Conservation (phyloP, 495 filamentous ascomycete genomes). For the Penicillium bovifimosum region DNA sequence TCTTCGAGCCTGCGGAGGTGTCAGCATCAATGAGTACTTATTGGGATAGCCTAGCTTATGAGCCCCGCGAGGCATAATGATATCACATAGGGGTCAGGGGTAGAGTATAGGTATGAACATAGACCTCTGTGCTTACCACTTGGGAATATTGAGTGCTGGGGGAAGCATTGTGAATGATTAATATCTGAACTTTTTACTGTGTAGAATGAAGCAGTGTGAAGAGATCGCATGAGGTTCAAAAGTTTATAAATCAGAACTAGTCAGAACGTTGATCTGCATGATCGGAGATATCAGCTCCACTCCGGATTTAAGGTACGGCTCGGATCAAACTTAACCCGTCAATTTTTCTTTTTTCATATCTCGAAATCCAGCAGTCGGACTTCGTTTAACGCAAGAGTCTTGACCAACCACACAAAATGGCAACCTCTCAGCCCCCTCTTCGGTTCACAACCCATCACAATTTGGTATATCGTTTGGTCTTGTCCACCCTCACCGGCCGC, state of each 20-base stretch:
- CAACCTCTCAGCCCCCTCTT: slow-evolving; percentile 46
- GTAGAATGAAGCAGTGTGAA: too few relatives aligned
- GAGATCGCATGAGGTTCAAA: not conserved
- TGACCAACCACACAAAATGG: slow-evolving; percentile 31
- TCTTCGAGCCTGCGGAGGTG: slow-evolving; percentile 66
- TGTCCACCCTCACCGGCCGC: slow-evolving; percentile 85
- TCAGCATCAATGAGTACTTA: not conserved
- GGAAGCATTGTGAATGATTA: slow-evolving; percentile 29
- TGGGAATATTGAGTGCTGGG: slow-evolving; percentile 66
- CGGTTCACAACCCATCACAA: slow-evolving; percentile 77
- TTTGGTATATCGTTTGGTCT: slow-evolving; percentile 77
- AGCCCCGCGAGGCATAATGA: slow-evolving; percentile 17
- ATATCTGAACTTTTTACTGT: too few relatives aligned
- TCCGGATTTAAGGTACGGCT: slow-evolving; percentile 22
- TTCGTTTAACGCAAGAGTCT: slow-evolving; percentile 6
- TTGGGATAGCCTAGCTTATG: not conserved
- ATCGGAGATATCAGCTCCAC: slow-evolving; percentile 20
- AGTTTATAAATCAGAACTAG: not conserved
- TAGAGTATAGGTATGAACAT: not conserved
- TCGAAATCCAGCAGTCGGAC: not conserved
- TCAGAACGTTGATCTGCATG: slow-evolving; percentile 12
- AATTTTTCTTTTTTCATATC: slow-evolving; percentile 32
- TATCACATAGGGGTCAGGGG: slow-evolving; percentile 10
- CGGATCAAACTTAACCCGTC: slow-evolving; percentile 25
- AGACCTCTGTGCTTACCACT: slow-evolving; percentile 56